A percentile compares a stretch with the other conserved stretches of the same genome.
These are phyloP conservation scores for Hypomyces perniciosus DNA, from an alignment of 2,329 filamentous ascomycete genomes.

Conservation along the genomic window DNA sequence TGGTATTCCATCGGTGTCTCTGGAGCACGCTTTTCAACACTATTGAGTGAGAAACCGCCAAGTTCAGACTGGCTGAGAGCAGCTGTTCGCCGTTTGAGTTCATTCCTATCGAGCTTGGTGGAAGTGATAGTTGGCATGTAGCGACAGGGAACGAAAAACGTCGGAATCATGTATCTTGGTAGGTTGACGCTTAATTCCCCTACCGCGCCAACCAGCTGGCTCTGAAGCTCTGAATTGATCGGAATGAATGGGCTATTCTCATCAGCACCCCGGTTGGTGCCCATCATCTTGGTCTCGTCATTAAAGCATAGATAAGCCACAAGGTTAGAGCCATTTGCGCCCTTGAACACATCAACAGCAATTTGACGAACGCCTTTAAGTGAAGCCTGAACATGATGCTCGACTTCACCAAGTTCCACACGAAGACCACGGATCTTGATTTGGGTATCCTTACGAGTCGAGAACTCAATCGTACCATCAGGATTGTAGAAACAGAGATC, in stretches of 20 bases:
- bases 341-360: slow-evolving; percentile 1
- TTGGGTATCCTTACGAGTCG: too few species aligned
- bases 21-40: background rate
- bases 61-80: background rate
- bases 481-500: slow-evolving; percentile 7
- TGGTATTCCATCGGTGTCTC: slow-evolving; percentile 1
- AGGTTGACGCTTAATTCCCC: slow-evolving; percentile 8
- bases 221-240: slow-evolving; percentile 5
- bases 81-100: background rate
- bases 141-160: slow-evolving; percentile 14
- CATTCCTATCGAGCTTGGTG: slow-evolving; percentile 14
- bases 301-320: slow-evolving; percentile 8
- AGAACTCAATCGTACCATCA: slow-evolving; percentile 6
- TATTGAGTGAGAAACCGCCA: slow-evolving; percentile 1
- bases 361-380: slow-evolving; percentile 1
- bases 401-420: too few species aligned
- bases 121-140: slow-evolving; percentile 16
- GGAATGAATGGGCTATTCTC: slow-evolving; percentile 11
- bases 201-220: slow-evolving; percentile 13
- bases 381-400: slow-evolving; percentile 5
- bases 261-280: too few species aligned
- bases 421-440: too few species aligned
- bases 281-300: slow-evolving; percentile 1
- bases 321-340: background rate
- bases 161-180: slow-evolving; percentile 17